Evolutionary conservation across 148 eudicot species (phyloP).

Genomic region (Suaeda aralocaspica): DNA sequence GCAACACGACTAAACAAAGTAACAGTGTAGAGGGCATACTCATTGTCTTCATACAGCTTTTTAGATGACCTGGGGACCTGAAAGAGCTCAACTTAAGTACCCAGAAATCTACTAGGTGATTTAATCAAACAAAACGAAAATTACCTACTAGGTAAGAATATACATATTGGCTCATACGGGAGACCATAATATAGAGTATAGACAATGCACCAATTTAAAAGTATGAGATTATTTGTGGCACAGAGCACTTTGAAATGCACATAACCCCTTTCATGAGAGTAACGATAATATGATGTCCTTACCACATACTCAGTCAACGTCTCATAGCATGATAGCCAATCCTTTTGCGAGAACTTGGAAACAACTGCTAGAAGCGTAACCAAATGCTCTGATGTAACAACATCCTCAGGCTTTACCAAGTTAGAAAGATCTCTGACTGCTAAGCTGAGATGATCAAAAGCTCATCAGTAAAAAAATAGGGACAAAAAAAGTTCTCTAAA

Average conservation of each 20-base stretch:
- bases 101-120: neutral
- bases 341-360: conserved; percentile 90
- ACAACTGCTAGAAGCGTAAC: conserved; percentile 89
- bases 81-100: conserved; percentile 30
- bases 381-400: conserved; percentile 77
- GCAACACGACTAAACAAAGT: conserved; percentile 82
- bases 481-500: conserved; percentile 6
- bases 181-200: neutral
- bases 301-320: conserved; percentile 91
- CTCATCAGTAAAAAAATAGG: conserved; percentile 24
- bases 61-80: conserved; percentile 98
- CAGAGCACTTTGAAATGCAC: neutral
- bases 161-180: conserved; percentile 5
- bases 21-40: conserved; percentile 85
- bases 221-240: conserved; percentile 1
- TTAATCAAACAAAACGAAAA: too few species aligned
- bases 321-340: conserved; percentile 94
- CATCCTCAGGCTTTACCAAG: conserved; percentile 85
- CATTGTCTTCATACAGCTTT: conserved; percentile 86
- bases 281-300: conserved; percentile 17
- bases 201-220: neutral
- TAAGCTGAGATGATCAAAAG: conserved; percentile 53
- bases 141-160: neutral
- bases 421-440: conserved; percentile 93
- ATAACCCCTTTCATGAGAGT: neutral